Evolutionary conservation across 257 asterid genomes (phyloP).

Genomic region (Solanum rostratum): DNA sequence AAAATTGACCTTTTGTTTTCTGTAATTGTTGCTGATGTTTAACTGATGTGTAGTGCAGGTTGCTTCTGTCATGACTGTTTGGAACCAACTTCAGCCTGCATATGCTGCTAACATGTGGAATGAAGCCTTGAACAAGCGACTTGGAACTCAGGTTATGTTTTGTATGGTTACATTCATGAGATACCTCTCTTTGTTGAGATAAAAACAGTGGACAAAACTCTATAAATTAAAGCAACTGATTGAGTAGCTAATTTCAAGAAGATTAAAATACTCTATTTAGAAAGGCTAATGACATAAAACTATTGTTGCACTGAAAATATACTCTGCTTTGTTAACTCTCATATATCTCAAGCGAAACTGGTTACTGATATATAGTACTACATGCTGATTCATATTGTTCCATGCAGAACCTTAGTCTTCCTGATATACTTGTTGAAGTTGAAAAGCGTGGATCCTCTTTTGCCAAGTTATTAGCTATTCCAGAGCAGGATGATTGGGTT

Average conservation of each 20-base stretch:
- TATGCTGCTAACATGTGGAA: slow-evolving; percentile 86
- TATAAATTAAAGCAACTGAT: neutral
- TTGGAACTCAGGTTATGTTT: slow-evolving; percentile 68
- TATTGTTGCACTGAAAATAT: neutral
- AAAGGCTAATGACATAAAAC: neutral
- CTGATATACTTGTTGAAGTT: slow-evolving; percentile 80
- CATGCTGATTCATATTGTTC: neutral
- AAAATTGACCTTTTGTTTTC: neutral
- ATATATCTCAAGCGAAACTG: neutral
- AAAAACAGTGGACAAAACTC: neutral
- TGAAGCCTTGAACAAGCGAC: slow-evolving; percentile 88
- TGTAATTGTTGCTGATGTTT: neutral
- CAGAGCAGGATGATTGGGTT: slow-evolving; percentile 85
- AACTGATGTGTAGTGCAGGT: slow-evolving; percentile 36
- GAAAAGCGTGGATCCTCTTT: slow-evolving; percentile 79
- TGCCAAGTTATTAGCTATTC: slow-evolving; percentile 66
- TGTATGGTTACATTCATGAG: neutral
- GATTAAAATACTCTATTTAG: neutral
- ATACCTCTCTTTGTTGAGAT: neutral
- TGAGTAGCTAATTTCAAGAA: neutral
- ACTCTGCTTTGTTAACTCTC: neutral
- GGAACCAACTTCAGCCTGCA: slow-evolving; percentile 72
- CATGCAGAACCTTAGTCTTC: slow-evolving; percentile 58
- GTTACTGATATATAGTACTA: neutral
- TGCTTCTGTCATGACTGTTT: slow-evolving; percentile 85